Evolutionary conservation across 352 stramenopile genomes (phyloP).

Genomic region (Phytopythium boreale): DNA sequence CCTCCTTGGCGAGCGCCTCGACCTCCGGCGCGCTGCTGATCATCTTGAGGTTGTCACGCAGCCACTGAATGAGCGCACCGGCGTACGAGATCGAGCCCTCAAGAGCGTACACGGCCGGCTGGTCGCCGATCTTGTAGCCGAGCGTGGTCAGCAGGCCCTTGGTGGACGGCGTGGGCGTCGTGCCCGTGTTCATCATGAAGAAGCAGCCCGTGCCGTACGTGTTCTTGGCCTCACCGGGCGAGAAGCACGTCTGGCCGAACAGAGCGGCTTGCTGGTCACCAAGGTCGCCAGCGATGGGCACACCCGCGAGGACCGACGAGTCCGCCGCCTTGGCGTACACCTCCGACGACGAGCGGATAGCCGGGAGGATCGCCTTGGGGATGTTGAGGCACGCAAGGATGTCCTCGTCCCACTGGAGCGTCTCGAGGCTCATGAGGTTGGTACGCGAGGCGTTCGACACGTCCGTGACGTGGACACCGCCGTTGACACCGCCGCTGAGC

Average conservation of each 20-base stretch:
- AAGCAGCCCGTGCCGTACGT: conserved; percentile 99
- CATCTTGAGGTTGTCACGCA: conserved; percentile 97
- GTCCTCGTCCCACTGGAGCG: conserved; percentile 90
- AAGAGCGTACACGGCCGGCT: conserved; percentile 93
- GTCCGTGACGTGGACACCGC: conserved; percentile 94
- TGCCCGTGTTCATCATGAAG: conserved; percentile 99
- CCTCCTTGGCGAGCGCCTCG: conserved; percentile 83
- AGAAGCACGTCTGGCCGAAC: conserved; percentile 97
- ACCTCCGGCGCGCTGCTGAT: conserved; percentile 89
- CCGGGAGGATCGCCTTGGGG: conserved; percentile 83
- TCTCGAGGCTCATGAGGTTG: conserved; percentile 93
- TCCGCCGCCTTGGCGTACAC: conserved; percentile 69
- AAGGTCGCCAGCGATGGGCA: conserved; percentile 93
- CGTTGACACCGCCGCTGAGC: conserved; percentile 81
- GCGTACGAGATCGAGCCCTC: conserved; percentile 97
- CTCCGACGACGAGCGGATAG: conserved; percentile 91
- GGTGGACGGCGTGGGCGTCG: conserved; percentile 73
- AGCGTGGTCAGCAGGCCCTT: conserved; percentile 96
- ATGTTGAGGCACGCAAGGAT: conserved; percentile 88
- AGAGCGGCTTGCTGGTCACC: conserved; percentile 97
- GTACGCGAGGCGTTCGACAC: conserved; percentile 98
- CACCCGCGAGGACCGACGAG: conserved; percentile 69
- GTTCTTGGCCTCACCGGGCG: conserved; percentile 95
- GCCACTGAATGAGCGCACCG: conserved; percentile 97
- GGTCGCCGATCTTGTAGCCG: conserved; percentile 77